Evolutionary conservation across 257 asterid species (phyloP).

Genomic region (Hygrophila difformis): DNA sequence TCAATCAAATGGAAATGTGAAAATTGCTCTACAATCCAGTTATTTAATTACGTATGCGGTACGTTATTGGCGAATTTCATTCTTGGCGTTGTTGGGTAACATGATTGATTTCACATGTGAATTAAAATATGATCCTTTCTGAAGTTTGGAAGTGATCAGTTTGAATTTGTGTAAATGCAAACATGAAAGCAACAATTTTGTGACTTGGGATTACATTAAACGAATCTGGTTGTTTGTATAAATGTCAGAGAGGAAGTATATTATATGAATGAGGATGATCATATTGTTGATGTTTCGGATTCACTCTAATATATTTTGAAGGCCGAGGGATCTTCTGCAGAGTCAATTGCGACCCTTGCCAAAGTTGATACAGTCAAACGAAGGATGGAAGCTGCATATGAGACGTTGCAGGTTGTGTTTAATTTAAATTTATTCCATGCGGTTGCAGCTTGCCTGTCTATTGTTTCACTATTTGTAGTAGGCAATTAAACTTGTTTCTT

Average conservation of each 20-base stretch:
- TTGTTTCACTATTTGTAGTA: neutral
- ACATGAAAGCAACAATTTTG: slow-evolving; percentile 2
- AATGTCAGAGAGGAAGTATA: too few species aligned
- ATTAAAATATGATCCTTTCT: too few species aligned
- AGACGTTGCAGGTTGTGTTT: slow-evolving; percentile 68
- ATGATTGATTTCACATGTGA: too few species aligned
- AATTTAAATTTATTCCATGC: neutral
- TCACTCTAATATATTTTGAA: slow-evolving; percentile 17
- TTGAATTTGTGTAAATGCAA: slow-evolving; percentile 10
- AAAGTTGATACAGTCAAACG: slow-evolving; percentile 92
- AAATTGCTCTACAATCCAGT: neutral
- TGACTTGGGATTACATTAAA: too few species aligned
- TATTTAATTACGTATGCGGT: too few species aligned
- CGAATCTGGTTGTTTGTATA: too few species aligned
- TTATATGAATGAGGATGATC: neutral
- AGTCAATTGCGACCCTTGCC: slow-evolving; percentile 79
- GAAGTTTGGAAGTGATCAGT: too few species aligned
- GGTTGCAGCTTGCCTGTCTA: too few species aligned
- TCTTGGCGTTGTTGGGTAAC: too few species aligned
- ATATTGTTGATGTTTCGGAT: neutral
- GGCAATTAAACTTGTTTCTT: slow-evolving; percentile 15
- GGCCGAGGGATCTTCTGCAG: slow-evolving; percentile 99
- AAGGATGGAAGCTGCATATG: slow-evolving; percentile 96
- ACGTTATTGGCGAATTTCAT: too few species aligned
- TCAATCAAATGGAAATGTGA: neutral